Evolutionary conservation across 768 basidiomycete species (phyloP).

Genomic region (Suillus sp.): DNA sequence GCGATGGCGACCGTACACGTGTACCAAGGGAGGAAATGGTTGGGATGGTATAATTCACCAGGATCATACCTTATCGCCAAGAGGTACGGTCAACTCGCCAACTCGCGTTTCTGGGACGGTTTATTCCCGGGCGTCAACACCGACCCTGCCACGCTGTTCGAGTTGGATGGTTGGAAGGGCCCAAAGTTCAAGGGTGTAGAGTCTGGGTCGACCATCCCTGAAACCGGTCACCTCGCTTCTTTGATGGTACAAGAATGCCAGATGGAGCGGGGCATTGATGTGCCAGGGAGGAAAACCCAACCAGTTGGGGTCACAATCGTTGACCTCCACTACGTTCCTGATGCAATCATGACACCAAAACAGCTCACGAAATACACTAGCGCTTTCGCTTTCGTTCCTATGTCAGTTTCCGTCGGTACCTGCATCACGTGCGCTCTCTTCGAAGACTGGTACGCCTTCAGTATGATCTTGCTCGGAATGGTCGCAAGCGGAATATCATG

Average conservation of each 20-base stretch:
- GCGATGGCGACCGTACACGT: constrained; percentile 42
- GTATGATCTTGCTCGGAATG: constrained; percentile 38
- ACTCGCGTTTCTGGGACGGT: constrained; percentile 36
- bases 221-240: constrained; percentile 35
- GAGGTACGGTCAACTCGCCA: constrained; percentile 35
- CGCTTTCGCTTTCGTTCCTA: constrained; percentile 33
- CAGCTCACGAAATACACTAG: constrained; percentile 25
- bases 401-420: constrained; percentile 30
- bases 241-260: constrained; percentile 31
- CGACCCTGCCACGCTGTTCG: constrained; percentile 36
- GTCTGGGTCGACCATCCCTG: constrained; percentile 33
- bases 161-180: constrained; percentile 32
- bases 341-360: constrained; percentile 18
- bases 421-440: constrained; percentile 32
- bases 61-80: constrained; percentile 39
- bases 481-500: constrained; percentile 35
- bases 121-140: constrained; percentile 37
- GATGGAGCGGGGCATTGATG: constrained; percentile 12
- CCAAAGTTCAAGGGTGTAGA: constrained; percentile 36
- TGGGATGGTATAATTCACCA: constrained; percentile 43
- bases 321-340: constrained; percentile 28
- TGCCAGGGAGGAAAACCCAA: constrained; percentile 30
- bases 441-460: constrained; percentile 36
- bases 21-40: constrained; percentile 33
- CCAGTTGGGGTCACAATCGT: constrained; percentile 31